Base-by-base conservation (phyloP, 1,139 yeast genomes). In the Blastobotrys ciferrii region DNA sequence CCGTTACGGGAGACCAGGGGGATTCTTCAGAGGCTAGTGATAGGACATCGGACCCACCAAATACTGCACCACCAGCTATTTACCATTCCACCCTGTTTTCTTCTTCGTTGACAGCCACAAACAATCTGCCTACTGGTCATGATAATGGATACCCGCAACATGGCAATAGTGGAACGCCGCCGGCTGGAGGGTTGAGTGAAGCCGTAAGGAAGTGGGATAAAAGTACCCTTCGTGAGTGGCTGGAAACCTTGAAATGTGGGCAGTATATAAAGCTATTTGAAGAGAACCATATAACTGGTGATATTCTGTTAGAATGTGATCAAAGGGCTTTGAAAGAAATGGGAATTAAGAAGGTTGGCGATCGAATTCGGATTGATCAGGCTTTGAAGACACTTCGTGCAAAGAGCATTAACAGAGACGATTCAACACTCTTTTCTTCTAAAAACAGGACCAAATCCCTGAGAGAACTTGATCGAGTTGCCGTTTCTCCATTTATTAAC, bases 261-360 rank as follows among this genome's bases (percentile, higher is more conserved):
- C 62, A 58, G 31, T 70, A 70, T 52, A 55, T 57, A n/a, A 46
- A 55, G n/a, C 42, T 58, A 33, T 63, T 65, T 52, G 62, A 58
- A 35, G 67, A 70, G 7, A 67, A 82, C 59, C 84, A 80, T 28
- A 78, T 88, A 53, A 75, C 82, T 0, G 72, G 75, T 40, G 86
- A 81, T 43, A 68, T 87, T 4, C 63, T 87, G 12, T 70, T 80
- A 1, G 85, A 80, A 52, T 66, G 89, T 44, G 96, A 88, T 60
- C 74, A 78, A 33, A 73, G 69, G n/a, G 78, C 89, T 0, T 73
- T 92, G 48, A 77, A 76, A 48, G 95, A 85, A 53, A 65, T 92
- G 6, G 97, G 96, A 0, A 69, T 92, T n/a, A 57, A 58, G 15
- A 84, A 80, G 56, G 77, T 92, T 7, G 98, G 98, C 0, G 98